Base-by-base conservation (phyloP, 2,329 filamentous ascomycete genomes). In the Mycocentrospora acerina region DNA sequence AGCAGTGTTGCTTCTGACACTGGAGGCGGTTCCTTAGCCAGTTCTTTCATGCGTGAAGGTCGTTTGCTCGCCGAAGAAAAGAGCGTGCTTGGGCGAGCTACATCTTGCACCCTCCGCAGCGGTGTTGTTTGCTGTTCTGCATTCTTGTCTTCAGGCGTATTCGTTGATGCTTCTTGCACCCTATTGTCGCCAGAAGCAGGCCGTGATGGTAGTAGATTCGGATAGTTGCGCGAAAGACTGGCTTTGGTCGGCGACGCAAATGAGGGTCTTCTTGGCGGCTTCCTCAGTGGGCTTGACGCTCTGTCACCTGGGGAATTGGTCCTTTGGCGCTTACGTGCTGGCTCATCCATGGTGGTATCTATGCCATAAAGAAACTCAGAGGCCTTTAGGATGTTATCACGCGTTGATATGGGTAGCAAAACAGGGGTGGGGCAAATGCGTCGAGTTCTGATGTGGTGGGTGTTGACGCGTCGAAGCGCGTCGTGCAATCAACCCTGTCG, bases 181-280 rank as follows among this genome's bases (percentile, higher is more conserved):
- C 25, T 39, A 11, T 42, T 18, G 5, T 18, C 25, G 6, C 17
- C 19, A 14, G 48, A 49, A n/a, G 42, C 40, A 4, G 47, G 45
- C 11, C 48, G 56, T 31, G 40, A 40, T 12, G 51, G 49, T 11
- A 62, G 37, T 2, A 68, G 47, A 25, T 53, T 57, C 4, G 66
- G 66, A 38, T 70, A 66, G 45, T 60, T 66, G 37, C 66, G 65
- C 41, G 66, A 53, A 17, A 69, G 58, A 35, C 62, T 69, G 15
- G 67, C 61, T 56, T 66, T 68, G 3, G 66, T 70, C 12, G 67
- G 67, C 13, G 67, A 70, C 30, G 60, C 59, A 34, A 60, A 70
- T 3, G 67, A 70, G 0, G 64, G 55, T 32, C 65, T 53, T 37
- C 60, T 55, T 15, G 63, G 58, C 25, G 57, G 59, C 35, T 64